Conservation (phyloP, 179 eudicot genomes). For the Monotropa hypopitys region DNA sequence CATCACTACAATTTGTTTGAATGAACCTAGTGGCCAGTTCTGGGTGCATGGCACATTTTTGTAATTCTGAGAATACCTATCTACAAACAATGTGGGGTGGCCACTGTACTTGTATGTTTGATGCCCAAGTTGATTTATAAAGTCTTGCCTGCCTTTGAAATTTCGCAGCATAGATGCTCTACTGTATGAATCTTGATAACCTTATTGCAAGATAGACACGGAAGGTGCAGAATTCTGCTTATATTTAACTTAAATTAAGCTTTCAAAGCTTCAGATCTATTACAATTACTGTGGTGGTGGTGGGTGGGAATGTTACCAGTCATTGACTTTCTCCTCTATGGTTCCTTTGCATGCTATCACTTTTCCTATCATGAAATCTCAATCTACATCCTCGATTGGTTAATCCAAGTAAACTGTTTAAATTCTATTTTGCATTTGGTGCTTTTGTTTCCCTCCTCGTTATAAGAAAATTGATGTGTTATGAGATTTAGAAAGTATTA, state of each 20-base stretch:
- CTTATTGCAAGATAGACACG: neutral
- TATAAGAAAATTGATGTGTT: neutral
- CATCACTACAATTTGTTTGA: neutral
- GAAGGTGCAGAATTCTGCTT: neutral
- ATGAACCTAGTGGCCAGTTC: conserved; percentile 1
- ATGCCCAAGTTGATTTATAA: neutral
- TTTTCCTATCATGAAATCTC: neutral
- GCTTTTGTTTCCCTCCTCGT: neutral
- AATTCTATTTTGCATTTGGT: neutral
- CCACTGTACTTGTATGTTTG: neutral
- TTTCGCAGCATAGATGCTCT: neutral
- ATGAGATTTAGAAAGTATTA: neutral
- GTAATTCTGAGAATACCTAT: neutral
- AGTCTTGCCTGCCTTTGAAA: neutral
- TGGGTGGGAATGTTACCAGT: neutral
- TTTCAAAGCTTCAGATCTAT: neutral
- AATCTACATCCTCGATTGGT: neutral
- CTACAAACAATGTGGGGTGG: neutral
- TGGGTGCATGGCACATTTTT: neutral
- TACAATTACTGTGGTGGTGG: neutral
- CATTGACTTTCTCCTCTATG: neutral
- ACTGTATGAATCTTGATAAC: neutral
- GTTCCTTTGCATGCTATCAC: neutral
- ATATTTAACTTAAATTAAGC: neutral
- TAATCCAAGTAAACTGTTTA: neutral